phyloP scores from a whole-genome alignment of 2,329 filamentous ascomycete species.

The Ophiocordyceps unilateralis region DNA sequence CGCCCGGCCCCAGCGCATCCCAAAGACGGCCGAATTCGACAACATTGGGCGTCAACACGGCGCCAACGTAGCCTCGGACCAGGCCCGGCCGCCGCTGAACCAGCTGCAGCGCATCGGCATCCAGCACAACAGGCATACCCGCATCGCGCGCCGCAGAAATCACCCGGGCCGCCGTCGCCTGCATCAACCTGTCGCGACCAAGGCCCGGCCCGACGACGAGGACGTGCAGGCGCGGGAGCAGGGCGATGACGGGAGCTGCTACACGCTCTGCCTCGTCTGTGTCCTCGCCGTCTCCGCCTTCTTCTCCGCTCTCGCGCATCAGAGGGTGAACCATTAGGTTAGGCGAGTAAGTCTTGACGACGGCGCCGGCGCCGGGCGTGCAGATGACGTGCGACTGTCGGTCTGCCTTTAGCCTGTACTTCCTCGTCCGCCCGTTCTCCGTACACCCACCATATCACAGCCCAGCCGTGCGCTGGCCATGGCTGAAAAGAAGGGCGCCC shows the following conservation, averaged over 20 bases:
- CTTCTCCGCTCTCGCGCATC: constrained; percentile 53
- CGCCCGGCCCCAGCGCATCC: constrained; percentile 49
- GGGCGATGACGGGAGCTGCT: constrained; percentile 51
- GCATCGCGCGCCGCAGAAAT: constrained; percentile 59
- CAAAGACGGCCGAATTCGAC: constrained; percentile 80
- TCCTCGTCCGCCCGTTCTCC: neutral
- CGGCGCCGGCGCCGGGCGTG: constrained; percentile 67
- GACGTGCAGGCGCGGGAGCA: constrained; percentile 78
- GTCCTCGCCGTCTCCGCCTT: constrained; percentile 20
- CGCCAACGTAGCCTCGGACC: constrained; percentile 63
- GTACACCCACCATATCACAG: constrained; percentile 58
- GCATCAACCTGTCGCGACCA: constrained; percentile 78
- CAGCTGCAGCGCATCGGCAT: constrained; percentile 74
- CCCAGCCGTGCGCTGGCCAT: constrained; percentile 88
- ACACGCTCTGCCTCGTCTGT: constrained; percentile 38
- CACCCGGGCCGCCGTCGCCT: constrained; percentile 64
- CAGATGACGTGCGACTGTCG: constrained; percentile 80
- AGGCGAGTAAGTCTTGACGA: constrained; percentile 95
- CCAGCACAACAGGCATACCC: constrained; percentile 67
- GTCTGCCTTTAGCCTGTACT: neutral
- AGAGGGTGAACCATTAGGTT: constrained; percentile 97
- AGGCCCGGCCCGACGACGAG: constrained; percentile 86
- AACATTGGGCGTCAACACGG: constrained; percentile 86
- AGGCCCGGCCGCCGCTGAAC: constrained; percentile 61
- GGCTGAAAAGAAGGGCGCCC: constrained; percentile 93